Base-by-base conservation (phyloP, 1,139 yeast species). In the Debaryomyces robertsiae region DNA sequence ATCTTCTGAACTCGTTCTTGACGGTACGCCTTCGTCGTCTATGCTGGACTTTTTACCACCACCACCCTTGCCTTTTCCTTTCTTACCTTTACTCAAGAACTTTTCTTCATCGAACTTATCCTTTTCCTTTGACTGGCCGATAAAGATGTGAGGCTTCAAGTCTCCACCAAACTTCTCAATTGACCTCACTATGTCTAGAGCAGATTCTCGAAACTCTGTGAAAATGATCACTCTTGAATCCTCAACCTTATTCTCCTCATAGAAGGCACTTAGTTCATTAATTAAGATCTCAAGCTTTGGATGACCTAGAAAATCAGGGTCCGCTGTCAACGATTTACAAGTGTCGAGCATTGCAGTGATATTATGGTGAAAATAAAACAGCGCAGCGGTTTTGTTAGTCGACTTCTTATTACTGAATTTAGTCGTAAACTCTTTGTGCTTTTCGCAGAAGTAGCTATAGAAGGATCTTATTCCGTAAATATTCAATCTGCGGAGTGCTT, bases 181-280 rank as follows among this genome's bases (percentile, higher is more conserved):
- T 3, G 81, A 75, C 44, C 80, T 78, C 1, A 88, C 89, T 39
- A 94, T 84, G 47, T 90, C 97, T 27, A 88, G 67, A 0, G 98
- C 98, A 3, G 96, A 84, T 47, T 87, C 95, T 55, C 99, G 75
- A 47, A 80, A 78, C 55, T 90, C 96, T 0, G 96, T 87, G 57
- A 93, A 93, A 0, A 93, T 75, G 38, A 93, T 93, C 1, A 84
- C 95, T 48, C 88, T 77, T 1, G 96, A 86, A 38, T 75, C 73
- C 5, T 57, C 55, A 39, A 33, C 55, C 14, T 59, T 57, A 1
- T 63, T 57, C 9, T 63, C 57, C 4, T 62, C 54, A 43, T 84
- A 82, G 54, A 88, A 90, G 2, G 61, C 62, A 1, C 62, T 55
- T 31, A 90, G 58, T 49, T 85, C 86, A 9, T 76, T 76, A 31